A percentile compares a stretch with the other conserved stretches of the same genome.
phyloP scores from a whole-genome alignment of 305 asterid genomes.

The Fraxinus baroniana region DNA sequence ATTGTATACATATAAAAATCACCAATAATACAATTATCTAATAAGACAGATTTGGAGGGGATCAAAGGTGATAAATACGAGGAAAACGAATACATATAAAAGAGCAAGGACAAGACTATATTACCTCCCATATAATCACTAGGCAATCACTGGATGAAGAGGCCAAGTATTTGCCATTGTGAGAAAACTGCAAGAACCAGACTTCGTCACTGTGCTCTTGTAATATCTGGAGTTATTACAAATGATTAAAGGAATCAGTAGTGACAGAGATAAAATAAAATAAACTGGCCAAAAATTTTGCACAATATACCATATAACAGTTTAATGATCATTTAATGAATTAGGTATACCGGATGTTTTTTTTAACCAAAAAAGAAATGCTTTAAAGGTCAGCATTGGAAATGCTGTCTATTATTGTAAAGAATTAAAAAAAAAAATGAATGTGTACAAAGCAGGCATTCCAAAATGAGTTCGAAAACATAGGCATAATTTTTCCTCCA shows the following conservation, averaged over 20 bases:
- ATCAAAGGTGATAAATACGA: neutral
- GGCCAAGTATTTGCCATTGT: constrained; percentile 83
- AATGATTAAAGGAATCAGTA: constrained; percentile 16
- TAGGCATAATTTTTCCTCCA: neutral
- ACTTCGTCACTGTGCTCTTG: constrained; percentile 74
- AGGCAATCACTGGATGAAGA: constrained; percentile 70
- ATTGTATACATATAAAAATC: neutral
- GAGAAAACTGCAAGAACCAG: constrained; percentile 88
- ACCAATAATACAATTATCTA: neutral
- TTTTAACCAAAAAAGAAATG: neutral
- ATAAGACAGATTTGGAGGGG: neutral
- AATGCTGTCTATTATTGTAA: neutral
- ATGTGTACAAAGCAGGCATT: neutral
- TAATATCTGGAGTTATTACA: constrained; percentile 51
- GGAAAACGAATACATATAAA: neutral
- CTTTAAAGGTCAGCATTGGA: neutral
- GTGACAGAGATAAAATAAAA: constrained; percentile 14
- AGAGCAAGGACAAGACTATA: constrained; percentile 8
- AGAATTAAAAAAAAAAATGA: neutral
- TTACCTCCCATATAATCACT: constrained; percentile 90
- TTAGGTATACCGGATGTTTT: neutral
- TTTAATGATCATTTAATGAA: neutral
- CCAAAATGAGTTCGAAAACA: neutral
- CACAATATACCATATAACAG: neutral
- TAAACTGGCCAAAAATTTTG: neutral